Conservation (phyloP, 2,329 filamentous ascomycete genomes). For the Conoideocrella luteorostrata region DNA sequence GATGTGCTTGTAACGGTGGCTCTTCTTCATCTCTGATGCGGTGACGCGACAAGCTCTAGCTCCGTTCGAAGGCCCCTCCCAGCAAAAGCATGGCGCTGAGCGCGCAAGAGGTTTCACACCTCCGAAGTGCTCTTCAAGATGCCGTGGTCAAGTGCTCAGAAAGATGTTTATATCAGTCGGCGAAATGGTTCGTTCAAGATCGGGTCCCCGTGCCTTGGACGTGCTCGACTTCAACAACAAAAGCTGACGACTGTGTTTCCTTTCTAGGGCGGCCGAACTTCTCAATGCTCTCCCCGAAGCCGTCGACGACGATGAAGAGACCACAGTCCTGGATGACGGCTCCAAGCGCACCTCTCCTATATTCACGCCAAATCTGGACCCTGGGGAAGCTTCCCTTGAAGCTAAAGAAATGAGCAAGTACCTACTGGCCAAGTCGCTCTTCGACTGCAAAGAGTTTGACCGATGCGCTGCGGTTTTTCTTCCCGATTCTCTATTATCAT, state of each 20-base stretch:
- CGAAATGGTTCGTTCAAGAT: constrained; percentile 99
- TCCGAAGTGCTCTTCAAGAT: constrained; percentile 71
- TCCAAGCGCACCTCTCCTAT: constrained; percentile 38
- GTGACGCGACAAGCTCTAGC: neutral
- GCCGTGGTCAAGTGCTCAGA: constrained; percentile 89
- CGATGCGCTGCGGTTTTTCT: constrained; percentile 86
- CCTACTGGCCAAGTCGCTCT: constrained; percentile 85
- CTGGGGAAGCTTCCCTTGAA: constrained; percentile 69
- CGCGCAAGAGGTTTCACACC: constrained; percentile 51
- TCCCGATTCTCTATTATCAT: constrained; percentile 69
- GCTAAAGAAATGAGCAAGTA: constrained; percentile 75
- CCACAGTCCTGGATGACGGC: constrained; percentile 21
- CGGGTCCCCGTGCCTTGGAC: too few species aligned
- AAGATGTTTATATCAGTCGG: constrained; percentile 88
- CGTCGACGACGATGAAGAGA: constrained; percentile 46
- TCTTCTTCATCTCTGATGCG: neutral
- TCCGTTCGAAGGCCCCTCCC: constrained; percentile 5
- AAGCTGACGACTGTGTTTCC: constrained; percentile 10
- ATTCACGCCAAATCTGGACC: constrained; percentile 55
- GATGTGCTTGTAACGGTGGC: too few species aligned
- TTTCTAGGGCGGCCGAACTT: constrained; percentile 80
- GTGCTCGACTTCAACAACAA: neutral
- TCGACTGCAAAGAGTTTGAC: constrained; percentile 92
- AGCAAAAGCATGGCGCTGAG: constrained; percentile 43
- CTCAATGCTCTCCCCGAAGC: constrained; percentile 70